Percentiles rank a stretch among this genome's conserved stretches.
phyloP scores from a whole-genome alignment of 1,284 basidiomycete genomes.

The Apiotrichum porosum region DNA sequence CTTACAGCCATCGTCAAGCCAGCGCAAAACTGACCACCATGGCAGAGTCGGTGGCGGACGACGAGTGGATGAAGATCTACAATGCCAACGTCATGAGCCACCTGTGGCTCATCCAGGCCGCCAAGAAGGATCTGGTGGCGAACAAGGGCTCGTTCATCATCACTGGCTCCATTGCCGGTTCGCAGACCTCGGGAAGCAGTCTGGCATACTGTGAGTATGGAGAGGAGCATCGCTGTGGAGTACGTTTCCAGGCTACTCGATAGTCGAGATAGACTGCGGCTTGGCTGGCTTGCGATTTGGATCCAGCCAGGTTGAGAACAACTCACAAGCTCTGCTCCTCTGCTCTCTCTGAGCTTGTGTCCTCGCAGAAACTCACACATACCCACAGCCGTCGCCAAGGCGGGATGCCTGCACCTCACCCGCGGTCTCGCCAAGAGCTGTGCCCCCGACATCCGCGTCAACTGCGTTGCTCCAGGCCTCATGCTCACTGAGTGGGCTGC shows the following conservation, averaged over 20 bases:
- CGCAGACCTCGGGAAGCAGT: slow-evolving; percentile 1
- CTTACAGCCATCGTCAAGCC: too few relatives aligned
- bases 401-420: slow-evolving; percentile 21
- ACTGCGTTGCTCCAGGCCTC: slow-evolving; percentile 23
- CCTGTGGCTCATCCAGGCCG: slow-evolving; percentile 24
- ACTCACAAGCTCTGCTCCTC: too few relatives aligned
- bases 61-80: slow-evolving; percentile 22
- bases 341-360: too few relatives aligned
- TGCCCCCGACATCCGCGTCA: slow-evolving; percentile 22
- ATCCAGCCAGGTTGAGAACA: too few relatives aligned
- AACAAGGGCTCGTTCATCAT: slow-evolving; percentile 20
- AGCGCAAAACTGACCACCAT: neutral
- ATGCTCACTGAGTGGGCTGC: slow-evolving; percentile 27
- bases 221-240: too few relatives aligned
- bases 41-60: slow-evolving; percentile 15
- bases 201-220: too few relatives aligned
- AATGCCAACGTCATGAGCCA: slow-evolving; percentile 23
- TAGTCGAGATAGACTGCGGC: too few relatives aligned
- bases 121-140: slow-evolving; percentile 14
- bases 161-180: slow-evolving; percentile 11
- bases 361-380: too few relatives aligned
- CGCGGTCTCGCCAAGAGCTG: slow-evolving; percentile 22
- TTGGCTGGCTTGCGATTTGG: too few relatives aligned
- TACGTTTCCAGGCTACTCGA: too few relatives aligned
- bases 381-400: slow-evolving; percentile 24